These are phyloP conservation scores for Nepenthes gracilis DNA, from an alignment of 148 eudicot genomes.

Conservation along the genomic window DNA sequence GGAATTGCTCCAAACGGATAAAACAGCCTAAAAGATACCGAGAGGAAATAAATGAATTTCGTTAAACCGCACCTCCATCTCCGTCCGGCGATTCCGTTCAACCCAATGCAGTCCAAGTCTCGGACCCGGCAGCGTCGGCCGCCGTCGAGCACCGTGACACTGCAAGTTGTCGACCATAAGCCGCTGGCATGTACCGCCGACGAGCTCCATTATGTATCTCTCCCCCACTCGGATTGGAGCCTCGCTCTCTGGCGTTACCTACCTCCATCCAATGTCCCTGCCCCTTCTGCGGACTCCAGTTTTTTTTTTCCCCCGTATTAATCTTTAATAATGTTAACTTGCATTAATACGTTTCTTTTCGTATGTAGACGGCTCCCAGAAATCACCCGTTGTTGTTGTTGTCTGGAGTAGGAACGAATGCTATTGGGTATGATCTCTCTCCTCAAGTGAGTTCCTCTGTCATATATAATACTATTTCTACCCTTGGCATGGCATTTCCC, in stretches of 20 bases:
- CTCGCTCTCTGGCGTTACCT: constrained; percentile 86
- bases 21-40: too few species aligned
- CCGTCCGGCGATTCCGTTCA: background rate
- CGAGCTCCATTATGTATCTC: constrained; percentile 70
- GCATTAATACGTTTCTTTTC: background rate
- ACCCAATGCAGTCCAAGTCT: background rate
- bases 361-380: constrained; percentile 20
- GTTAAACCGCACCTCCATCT: constrained; percentile 7
- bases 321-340: background rate
- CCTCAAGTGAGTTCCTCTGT: constrained; percentile 17
- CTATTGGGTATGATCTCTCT: constrained; percentile 46
- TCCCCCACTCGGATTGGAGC: constrained; percentile 43
- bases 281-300: background rate
- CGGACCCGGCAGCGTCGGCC: constrained; percentile 4
- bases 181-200: constrained; percentile 76
- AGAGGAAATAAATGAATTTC: background rate
- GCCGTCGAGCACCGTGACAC: background rate
- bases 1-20: too few species aligned
- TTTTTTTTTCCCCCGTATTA: background rate
- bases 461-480: background rate
- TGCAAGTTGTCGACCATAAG: constrained; percentile 23
- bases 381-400: constrained; percentile 39
- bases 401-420: constrained; percentile 45
- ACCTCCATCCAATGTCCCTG: constrained; percentile 37
- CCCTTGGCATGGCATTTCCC: background rate